A percentile compares a stretch with the other conserved stretches of the same genome.
phyloP scores from a whole-genome alignment of 2,329 filamentous ascomycete species.

The Beauveria medogensis region DNA sequence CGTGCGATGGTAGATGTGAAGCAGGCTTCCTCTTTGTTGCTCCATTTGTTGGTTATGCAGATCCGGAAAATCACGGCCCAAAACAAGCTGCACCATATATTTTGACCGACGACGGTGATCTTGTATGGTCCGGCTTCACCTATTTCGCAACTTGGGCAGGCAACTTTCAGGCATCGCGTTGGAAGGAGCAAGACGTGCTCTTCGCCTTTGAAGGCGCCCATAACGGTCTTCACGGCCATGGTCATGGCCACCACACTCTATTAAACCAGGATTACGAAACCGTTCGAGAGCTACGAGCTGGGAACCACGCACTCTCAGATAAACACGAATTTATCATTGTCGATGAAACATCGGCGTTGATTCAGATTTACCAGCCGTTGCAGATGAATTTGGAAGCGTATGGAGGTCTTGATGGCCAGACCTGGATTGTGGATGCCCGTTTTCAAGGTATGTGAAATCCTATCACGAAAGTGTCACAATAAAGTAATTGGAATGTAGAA shows the following conservation, averaged over 20 bases:
- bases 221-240: constrained; percentile 43
- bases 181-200: constrained; percentile 43
- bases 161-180: constrained; percentile 44
- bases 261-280: constrained; percentile 47
- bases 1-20: no score
- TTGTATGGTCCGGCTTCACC: constrained; percentile 49
- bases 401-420: constrained; percentile 38
- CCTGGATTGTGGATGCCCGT: constrained; percentile 48
- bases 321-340: constrained; percentile 50
- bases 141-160: constrained; percentile 43
- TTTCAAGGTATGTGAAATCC: constrained; percentile 44
- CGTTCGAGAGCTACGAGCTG: constrained; percentile 42
- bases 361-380: constrained; percentile 45
- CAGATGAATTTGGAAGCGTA: constrained; percentile 35
- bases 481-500: no score
- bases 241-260: constrained; percentile 45
- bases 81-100: constrained; percentile 44
- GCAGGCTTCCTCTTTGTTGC: neutral
- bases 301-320: constrained; percentile 40
- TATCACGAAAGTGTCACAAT: no score
- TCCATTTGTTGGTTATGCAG: neutral
- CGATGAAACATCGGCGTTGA: constrained; percentile 41
- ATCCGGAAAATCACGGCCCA: neutral
- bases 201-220: constrained; percentile 47
- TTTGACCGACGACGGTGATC: constrained; percentile 41